Evolutionary conservation across 768 basidiomycete species (phyloP).

Genomic region (Trametes cubensis): DNA sequence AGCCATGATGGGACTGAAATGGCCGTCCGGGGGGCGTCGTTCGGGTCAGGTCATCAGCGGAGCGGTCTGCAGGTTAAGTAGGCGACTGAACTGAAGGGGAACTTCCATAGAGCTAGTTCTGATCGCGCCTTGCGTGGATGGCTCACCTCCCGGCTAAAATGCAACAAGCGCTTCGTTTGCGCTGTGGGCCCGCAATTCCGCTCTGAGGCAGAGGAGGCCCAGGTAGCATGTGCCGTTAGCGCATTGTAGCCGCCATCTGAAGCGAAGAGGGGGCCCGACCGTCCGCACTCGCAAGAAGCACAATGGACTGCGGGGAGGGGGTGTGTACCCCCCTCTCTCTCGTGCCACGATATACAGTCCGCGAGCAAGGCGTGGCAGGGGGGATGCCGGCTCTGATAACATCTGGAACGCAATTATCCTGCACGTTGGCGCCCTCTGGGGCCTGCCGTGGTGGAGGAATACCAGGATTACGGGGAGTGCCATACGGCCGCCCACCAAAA

Average conservation of each 20-base stretch:
- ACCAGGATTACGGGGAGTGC: neutral
- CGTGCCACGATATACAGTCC: neutral
- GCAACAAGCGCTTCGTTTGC: constrained; percentile 3
- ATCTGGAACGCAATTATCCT: neutral
- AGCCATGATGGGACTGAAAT: constrained; percentile 18
- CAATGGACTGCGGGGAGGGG: no score
- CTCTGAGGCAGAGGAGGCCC: neutral
- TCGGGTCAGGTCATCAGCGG: constrained; percentile 3
- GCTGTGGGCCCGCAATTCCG: constrained; percentile 1
- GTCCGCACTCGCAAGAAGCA: no score
- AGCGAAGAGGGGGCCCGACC: constrained; percentile 1
- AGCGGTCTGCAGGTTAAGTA: constrained; percentile 19
- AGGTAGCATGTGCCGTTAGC: neutral
- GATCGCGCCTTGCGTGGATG: constrained; percentile 8
- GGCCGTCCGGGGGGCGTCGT: constrained; percentile 24
- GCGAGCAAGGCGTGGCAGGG: constrained; percentile 4
- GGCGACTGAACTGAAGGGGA: constrained; percentile 11
- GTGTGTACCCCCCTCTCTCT: neutral
- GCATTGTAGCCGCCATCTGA: neutral
- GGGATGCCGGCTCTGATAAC: neutral
- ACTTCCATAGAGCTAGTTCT: constrained; percentile 16
- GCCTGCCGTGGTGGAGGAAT: neutral
- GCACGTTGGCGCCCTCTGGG: neutral
- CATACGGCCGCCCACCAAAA: neutral
- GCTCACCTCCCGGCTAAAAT: constrained; percentile 2